Evolutionary conservation across 495 filamentous ascomycete genomes (phyloP).

Genomic region (Lasiosphaeris hirsuta): DNA sequence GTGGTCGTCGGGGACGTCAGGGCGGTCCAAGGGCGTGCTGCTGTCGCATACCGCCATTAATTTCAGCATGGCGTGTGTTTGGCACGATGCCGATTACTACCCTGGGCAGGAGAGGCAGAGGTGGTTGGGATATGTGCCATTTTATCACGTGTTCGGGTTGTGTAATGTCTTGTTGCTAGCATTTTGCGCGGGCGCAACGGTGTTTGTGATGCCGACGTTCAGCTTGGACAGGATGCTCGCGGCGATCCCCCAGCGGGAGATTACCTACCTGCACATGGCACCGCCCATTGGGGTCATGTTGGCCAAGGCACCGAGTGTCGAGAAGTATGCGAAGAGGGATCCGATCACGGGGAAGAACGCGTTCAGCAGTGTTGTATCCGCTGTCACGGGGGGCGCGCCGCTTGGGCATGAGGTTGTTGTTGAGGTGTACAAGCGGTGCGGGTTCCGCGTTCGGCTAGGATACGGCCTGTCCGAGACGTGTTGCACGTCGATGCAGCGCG

Average conservation of each 20-base stretch:
- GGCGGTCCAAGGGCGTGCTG: constrained; percentile 76
- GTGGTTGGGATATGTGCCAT: constrained; percentile 45
- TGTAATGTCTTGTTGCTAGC: constrained; percentile 53
- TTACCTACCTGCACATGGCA: constrained; percentile 61
- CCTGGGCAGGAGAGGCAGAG: constrained; percentile 46
- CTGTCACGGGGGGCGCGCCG: constrained; percentile 58
- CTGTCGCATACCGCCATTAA: constrained; percentile 58
- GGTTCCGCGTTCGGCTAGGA: constrained; percentile 65
- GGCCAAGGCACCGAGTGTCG: constrained; percentile 59
- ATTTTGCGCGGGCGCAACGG: constrained; percentile 52
- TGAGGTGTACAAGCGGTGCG: constrained; percentile 57
- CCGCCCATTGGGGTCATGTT: constrained; percentile 68
- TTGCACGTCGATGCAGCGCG: constrained; percentile 58
- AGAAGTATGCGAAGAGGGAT: constrained; percentile 55
- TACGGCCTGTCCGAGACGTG: constrained; percentile 72
- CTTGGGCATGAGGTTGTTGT: constrained; percentile 60
- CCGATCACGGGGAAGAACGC: constrained; percentile 27
- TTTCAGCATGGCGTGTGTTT: constrained; percentile 25
- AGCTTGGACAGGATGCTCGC: constrained; percentile 55
- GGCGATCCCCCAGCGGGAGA: constrained; percentile 48
- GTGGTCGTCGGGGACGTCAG: constrained; percentile 83
- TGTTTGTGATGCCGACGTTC: constrained; percentile 59
- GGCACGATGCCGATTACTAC: constrained; percentile 37
- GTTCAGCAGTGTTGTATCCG: constrained; percentile 22
- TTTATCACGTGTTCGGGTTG: constrained; percentile 37